These are phyloP conservation scores for Ceratorhiza oryzae-sativae DNA, from an alignment of 1,284 basidiomycete genomes.

Conservation along the genomic window DNA sequence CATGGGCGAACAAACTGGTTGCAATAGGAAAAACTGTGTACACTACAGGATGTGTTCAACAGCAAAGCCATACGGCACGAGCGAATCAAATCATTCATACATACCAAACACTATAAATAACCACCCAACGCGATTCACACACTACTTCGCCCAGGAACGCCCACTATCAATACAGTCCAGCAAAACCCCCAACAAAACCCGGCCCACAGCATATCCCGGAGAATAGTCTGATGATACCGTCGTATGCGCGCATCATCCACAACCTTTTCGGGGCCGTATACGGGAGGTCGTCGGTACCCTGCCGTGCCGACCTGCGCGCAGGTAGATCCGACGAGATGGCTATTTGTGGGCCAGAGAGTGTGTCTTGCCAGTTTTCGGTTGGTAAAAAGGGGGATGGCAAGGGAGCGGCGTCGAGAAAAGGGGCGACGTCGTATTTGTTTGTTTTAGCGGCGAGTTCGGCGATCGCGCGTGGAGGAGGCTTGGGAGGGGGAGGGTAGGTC, in stretches of 20 bases:
- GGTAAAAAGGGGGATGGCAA: neutral
- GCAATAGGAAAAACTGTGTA: too few relatives aligned
- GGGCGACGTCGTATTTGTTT: constrained; percentile 20
- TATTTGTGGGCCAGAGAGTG: constrained; percentile 8
- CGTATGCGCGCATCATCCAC: constrained; percentile 54
- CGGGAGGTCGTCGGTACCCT: constrained; percentile 48
- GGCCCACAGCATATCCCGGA: constrained; percentile 49
- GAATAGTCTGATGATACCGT: constrained; percentile 50
- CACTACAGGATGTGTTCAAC: neutral
- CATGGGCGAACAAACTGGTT: too few relatives aligned
- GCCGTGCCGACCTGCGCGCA: neutral
- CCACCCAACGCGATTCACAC: neutral
- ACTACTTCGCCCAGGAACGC: constrained; percentile 13
- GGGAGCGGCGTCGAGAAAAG: neutral
- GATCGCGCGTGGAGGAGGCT: neutral
- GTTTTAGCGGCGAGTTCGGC: constrained; percentile 15
- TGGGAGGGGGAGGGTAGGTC: neutral
- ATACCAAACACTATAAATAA: too few relatives aligned
- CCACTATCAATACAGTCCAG: constrained; percentile 46
- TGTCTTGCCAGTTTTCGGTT: neutral
- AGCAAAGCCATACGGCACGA: neutral
- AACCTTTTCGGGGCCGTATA: constrained; percentile 55
- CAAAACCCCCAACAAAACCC: constrained; percentile 45
- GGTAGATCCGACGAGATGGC: neutral
- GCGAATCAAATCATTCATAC: too few relatives aligned